Evolutionary conservation across 140 eudicot genomes (phyloP), one percentile per base, ranked within the genome.

Genomic region (Flaveria floridana): DNA sequence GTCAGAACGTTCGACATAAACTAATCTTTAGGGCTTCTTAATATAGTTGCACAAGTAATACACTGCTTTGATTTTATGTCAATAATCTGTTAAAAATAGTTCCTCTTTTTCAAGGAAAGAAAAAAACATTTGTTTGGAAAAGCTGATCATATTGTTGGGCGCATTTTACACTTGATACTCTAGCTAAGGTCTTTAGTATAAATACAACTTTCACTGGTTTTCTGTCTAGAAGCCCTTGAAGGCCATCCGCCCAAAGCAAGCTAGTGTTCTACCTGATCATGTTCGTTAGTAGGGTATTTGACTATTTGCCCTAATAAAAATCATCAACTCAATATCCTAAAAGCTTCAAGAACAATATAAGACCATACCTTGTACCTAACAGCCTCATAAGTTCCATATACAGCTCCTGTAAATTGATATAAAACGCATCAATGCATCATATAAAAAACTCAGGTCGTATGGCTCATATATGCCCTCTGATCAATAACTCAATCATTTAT

Each of bases 381-480:
- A 42, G 96, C 96, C 66, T 88, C 97, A 71, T 81, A 91, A 46
- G 96, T 91, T 74, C 96, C 97, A 74, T 91, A 91, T 26, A 91
- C 97, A 80, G 97, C 93, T 74, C 97, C 97, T 88, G 79, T 69
- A 76, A 12, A 76, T 57, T 23, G 76, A 28, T 14, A 28, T 34
- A 52, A 5, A 76, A 53, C 42, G 14, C 6, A 65, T 65, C 26
- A 76, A 66, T 23, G 14, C 6, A 65, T 65, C 26, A 76, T 52
- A 51, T 39, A 21, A 15, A 59, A 20, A 75, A 72, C n/a, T 34
- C 42, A 55, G 34, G 25, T 68, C 30, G 34, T 71, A 16, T 34
- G 23, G 46, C 16, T 9, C 11, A 28, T 2, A 52, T 21, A 52
- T 28, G 62, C 75, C 23, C 51, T 18, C 4, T 28, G n/a, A 41